These are phyloP conservation scores for Sphaerulina vaccinii DNA, from an alignment of 2,329 filamentous ascomycete genomes.

Conservation along the genomic window DNA sequence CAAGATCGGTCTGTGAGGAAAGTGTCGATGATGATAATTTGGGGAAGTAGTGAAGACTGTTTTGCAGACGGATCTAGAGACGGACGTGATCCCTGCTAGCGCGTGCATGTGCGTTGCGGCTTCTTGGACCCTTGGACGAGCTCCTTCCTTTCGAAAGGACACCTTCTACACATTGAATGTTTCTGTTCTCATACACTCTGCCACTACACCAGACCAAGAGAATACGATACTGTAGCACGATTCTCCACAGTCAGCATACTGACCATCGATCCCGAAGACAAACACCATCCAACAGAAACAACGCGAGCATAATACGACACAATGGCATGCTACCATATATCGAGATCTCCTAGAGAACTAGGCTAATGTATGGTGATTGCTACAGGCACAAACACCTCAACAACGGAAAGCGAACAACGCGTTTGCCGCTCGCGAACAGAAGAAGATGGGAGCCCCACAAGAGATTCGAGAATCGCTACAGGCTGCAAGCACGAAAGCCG, in stretches of 20 bases:
- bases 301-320: conserved; percentile 1
- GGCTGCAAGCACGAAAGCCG: conserved; percentile 50
- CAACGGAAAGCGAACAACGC: conserved; percentile 79
- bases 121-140: background rate
- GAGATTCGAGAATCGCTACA: conserved; percentile 42
- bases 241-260: background rate
- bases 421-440: conserved; percentile 71
- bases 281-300: background rate
- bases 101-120: conserved; percentile 3
- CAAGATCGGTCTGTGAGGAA: background rate
- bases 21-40: conserved; percentile 4
- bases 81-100: conserved; percentile 6
- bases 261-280: background rate
- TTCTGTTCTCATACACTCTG: background rate
- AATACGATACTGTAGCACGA: background rate
- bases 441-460: conserved; percentile 66
- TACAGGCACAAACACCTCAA: conserved; percentile 73
- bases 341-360: background rate
- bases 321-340: conserved; percentile 4
- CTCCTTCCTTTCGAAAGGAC: background rate
- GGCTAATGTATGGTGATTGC: no score
- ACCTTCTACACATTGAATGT: conserved; percentile 3
- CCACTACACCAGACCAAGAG: background rate
- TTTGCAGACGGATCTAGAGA: conserved; percentile 1
- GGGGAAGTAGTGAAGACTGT: background rate